phyloP scores from a whole-genome alignment of 805 yeast genomes.

The Wickerhamomyces subpelliculosus region DNA sequence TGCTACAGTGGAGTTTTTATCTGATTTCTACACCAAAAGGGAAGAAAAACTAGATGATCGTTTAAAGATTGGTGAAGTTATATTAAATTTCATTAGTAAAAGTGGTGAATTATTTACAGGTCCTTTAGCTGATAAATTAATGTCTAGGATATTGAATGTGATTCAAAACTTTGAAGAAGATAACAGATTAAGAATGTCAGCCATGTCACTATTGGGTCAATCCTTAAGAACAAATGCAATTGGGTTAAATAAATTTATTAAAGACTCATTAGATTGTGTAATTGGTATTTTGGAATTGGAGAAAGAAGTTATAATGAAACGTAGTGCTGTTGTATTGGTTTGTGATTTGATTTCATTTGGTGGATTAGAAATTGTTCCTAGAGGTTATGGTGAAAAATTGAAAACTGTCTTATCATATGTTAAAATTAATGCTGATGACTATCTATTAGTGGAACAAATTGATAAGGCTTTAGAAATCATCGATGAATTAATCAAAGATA shows the following conservation, averaged over 20 bases:
- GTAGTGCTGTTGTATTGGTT: conserved; percentile 68
- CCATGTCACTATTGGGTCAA: conserved; percentile 78
- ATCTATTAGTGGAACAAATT: conserved; percentile 56
- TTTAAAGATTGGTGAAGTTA: conserved; percentile 78
- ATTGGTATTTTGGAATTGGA: conserved; percentile 68
- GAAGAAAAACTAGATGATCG: conserved; percentile 49
- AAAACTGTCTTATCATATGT: conserved; percentile 37
- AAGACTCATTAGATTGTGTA: conserved; percentile 66
- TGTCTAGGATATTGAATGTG: conserved; percentile 34
- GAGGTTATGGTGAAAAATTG: conserved; percentile 37
- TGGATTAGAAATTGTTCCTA: conserved; percentile 44
- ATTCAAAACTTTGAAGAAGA: conserved; percentile 39
- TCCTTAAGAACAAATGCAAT: conserved; percentile 53
- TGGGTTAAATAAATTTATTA: conserved; percentile 41
- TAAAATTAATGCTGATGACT: conserved; percentile 44
- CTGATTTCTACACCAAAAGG: conserved; percentile 31
- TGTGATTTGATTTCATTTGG: conserved; percentile 49
- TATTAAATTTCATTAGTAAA: conserved; percentile 49
- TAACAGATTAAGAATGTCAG: conserved; percentile 68
- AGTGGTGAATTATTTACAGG: conserved; percentile 45
- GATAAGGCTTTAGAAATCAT: conserved; percentile 26
- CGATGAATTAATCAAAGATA: conserved; percentile 14
- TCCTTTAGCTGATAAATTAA: conserved; percentile 32
- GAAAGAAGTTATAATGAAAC: conserved; percentile 46
- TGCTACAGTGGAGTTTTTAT: conserved; percentile 30